Evolutionary conservation across 75 land plant genomes (phyloP), one percentile per base, ranked within the genome.

Genomic region (Pinus albicaulis): DNA sequence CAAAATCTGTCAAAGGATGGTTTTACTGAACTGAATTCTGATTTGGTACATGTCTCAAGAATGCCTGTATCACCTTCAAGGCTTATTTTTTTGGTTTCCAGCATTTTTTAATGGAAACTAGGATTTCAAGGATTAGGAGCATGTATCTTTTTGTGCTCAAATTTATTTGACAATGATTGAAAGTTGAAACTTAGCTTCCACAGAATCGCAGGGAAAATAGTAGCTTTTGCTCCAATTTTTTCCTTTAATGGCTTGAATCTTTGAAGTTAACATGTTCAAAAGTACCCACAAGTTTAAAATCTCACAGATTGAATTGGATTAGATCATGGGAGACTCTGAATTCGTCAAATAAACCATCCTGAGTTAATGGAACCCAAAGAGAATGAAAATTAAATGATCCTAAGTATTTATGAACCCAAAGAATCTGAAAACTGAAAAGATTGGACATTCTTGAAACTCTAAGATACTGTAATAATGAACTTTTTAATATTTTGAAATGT

Each of bases 391-490:
- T 64, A 17, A 36, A 64, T 15, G 31, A 36, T 64, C 34, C 10
- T 16, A 64, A 28, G 7, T 34, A 31, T 41, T 31, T 34, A 17
- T 64, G n/a, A 64, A 64, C 7, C 7, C 41, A 64, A 66, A 38
- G 12, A 38, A 3, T 8, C 26, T 61, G 52, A 4, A n/a, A 48
- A 41, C 41, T 20, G 31, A 41, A 68, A 20, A 41, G 11, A 20
- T 20, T 41, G 41, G n/a, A 68, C 34, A 68, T 68, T 68, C 71
- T 41, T 41, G 13, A 68, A 68, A 44, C n/a, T 17, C 41, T 64
- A 15, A 34, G 41, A 64, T 34, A 64, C 68, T 64, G 68, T 64
- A 64, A 64, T 38, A 41, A n/a, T 20, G n/a, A 41, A 68, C 70
- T 10, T 56, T 74, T 74, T 59, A 11, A 11, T 13, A 13, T 74